phyloP scores from a whole-genome alignment of 192 early-diverging fungal genomes.

The Podila epigama region DNA sequence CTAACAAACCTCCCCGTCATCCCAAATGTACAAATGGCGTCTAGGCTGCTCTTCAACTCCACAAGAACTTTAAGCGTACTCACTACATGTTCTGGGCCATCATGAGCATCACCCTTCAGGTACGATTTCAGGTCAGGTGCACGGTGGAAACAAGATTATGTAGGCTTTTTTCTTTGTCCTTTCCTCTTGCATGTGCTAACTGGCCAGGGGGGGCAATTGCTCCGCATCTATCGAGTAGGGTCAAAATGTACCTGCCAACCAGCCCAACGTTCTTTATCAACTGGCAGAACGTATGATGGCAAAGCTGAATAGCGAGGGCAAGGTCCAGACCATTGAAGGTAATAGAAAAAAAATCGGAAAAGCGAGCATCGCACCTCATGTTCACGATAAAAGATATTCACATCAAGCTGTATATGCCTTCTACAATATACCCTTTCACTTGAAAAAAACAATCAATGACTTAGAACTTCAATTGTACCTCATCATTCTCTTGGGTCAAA shows the following conservation, averaged over 20 bases:
- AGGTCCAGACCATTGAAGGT: conserved; percentile 73
- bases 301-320: conserved; percentile 74
- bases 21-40: not conserved
- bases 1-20: too few relatives aligned
- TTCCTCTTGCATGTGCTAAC: too few relatives aligned
- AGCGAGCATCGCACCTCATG: not conserved
- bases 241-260: conserved; percentile 31
- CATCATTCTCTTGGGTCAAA: conserved; percentile 73
- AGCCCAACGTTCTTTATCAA: conserved; percentile 61
- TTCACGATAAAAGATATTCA: too few relatives aligned
- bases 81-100: conserved; percentile 91
- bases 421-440: too few relatives aligned
- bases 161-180: too few relatives aligned
- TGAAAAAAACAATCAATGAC: too few relatives aligned
- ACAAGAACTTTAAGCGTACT: conserved; percentile 78
- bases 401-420: too few relatives aligned
- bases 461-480: conserved; percentile 82
- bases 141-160: not conserved
- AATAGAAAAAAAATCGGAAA: not conserved
- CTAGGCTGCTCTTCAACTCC: conserved; percentile 79
- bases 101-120: conserved; percentile 81
- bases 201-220: too few relatives aligned
- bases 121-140: conserved; percentile 22
- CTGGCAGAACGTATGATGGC: conserved; percentile 87
- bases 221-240: conserved; percentile 44